Evolutionary conservation across 2,329 filamentous ascomycete genomes (phyloP).

Genomic region (Diplodia intermedia): DNA sequence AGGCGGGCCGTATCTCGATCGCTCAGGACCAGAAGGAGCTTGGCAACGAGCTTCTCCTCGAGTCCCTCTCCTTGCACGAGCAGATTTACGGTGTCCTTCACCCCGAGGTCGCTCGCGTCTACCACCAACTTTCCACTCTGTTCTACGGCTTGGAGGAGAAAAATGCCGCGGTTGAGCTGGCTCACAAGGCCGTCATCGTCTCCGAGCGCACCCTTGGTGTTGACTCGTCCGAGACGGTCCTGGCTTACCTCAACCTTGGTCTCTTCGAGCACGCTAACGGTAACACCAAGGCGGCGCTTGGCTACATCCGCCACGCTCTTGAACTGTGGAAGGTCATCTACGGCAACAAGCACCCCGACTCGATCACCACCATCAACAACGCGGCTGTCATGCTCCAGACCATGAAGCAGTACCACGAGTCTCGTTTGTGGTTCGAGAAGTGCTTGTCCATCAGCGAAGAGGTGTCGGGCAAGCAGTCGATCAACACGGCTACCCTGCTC

Average conservation of each 20-base stretch:
- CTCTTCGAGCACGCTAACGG: constrained; percentile 92
- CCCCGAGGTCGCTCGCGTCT: constrained; percentile 92
- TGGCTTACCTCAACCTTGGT: constrained; percentile 94
- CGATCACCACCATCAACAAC: constrained; percentile 98
- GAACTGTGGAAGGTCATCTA: constrained; percentile 98
- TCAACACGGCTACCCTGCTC: constrained; percentile 91
- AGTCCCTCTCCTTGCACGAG: constrained; percentile 94
- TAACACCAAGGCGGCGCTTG: constrained; percentile 85
- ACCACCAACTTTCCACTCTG: constrained; percentile 92
- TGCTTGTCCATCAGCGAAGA: constrained; percentile 88
- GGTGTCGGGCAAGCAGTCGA: constrained; percentile 85
- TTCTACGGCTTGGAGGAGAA: constrained; percentile 99
- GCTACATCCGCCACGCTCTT: constrained; percentile 89
- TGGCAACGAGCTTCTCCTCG: constrained; percentile 92
- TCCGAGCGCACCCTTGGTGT: constrained; percentile 92
- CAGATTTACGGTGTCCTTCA: constrained; percentile 98
- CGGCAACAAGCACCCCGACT: constrained; percentile 90
- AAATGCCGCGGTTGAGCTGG: constrained; percentile 90
- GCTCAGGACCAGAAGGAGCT: constrained; percentile 94
- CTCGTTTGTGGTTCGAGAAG: constrained; percentile 94
- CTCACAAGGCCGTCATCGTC: constrained; percentile 95
- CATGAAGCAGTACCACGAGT: constrained; percentile 92
- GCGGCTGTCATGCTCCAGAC: constrained; percentile 98
- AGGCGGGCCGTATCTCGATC: constrained; percentile 95
- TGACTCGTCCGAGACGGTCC: constrained; percentile 90